Evolutionary conservation across 306 rosid genomes (phyloP).

Genomic region (Prunus mongolica): DNA sequence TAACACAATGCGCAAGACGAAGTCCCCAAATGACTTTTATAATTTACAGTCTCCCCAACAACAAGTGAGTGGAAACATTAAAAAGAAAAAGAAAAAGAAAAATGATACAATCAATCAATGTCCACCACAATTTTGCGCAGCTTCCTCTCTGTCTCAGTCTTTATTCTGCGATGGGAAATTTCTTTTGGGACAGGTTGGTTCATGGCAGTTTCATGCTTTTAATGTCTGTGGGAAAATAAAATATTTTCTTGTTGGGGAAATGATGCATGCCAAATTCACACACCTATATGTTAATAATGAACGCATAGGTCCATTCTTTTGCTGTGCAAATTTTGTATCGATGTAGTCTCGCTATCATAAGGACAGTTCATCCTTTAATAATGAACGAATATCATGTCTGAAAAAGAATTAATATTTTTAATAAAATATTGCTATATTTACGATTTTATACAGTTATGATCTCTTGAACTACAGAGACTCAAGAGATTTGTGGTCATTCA

Average conservation of each 20-base stretch:
- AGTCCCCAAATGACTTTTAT: not conserved
- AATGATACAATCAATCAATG: not conserved
- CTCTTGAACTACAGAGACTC: too few relatives aligned
- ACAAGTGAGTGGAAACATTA: not conserved
- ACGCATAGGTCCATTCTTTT: too few relatives aligned
- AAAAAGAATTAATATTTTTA: too few relatives aligned
- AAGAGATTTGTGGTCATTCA: too few relatives aligned
- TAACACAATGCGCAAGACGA: not conserved
- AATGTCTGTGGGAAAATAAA: not conserved
- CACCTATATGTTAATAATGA: too few relatives aligned
- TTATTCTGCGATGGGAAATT: not conserved
- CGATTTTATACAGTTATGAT: too few relatives aligned
- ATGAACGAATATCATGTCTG: too few relatives aligned
- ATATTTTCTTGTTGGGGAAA: not conserved
- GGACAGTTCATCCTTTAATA: too few relatives aligned
- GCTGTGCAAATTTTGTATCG: too few relatives aligned
- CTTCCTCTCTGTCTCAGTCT: not conserved
- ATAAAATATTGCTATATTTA: too few relatives aligned
- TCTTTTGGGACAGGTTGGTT: not conserved
- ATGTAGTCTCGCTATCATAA: too few relatives aligned
- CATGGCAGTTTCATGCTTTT: not conserved
- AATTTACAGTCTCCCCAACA: not conserved
- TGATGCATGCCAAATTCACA: not conserved
- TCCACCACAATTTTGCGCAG: not conserved
- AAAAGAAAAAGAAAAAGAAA: not conserved